Conservation (phyloP, 352 stramenopile species). For the Phytopythium mirpurense region DNA sequence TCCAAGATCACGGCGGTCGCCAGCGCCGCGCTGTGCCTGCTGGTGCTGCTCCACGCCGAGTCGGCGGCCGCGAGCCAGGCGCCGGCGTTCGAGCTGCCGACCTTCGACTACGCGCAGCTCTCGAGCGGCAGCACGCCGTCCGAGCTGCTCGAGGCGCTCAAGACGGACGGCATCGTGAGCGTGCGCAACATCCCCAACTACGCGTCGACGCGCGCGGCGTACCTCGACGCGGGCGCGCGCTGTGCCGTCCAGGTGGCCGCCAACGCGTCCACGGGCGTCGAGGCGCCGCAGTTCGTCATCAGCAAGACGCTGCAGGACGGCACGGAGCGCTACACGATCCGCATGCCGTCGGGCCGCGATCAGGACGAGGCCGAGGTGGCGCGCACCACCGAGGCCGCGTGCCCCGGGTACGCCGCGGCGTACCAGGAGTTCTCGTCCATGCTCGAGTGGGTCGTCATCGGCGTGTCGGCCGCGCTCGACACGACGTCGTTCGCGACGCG, state of each 20-base stretch:
- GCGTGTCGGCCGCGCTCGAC: conserved; percentile 38
- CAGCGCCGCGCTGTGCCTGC: conserved; percentile 1
- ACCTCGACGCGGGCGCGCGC: conserved; percentile 36
- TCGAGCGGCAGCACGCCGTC: conserved; percentile 20
- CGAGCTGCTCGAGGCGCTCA: conserved; percentile 44
- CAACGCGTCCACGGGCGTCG: conserved; percentile 10
- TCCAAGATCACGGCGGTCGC: not conserved
- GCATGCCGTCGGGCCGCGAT: conserved; percentile 36
- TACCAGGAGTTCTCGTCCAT: conserved; percentile 40
- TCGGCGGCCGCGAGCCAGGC: conserved; percentile 15
- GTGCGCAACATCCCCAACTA: conserved; percentile 60
- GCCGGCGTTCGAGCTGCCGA: conserved; percentile 37
- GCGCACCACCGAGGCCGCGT: conserved; percentile 23
- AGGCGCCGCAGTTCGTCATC: conserved; percentile 34
- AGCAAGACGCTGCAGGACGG: conserved; percentile 57
- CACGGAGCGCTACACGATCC: conserved; percentile 70
- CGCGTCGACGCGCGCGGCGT: conserved; percentile 28
- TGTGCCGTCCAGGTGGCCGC: conserved; percentile 37
- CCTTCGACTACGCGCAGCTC: conserved; percentile 52
- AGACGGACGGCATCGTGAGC: conserved; percentile 62
- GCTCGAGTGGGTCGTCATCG: conserved; percentile 40
- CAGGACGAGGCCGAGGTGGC: conserved; percentile 15
- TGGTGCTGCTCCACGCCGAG: conserved; percentile 12
- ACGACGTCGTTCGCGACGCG: conserved; percentile 32
- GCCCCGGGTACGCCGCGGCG: conserved; percentile 30